Conservation (phyloP, 805 yeast species). For the Kregervanrija pseudodelftensis region DNA sequence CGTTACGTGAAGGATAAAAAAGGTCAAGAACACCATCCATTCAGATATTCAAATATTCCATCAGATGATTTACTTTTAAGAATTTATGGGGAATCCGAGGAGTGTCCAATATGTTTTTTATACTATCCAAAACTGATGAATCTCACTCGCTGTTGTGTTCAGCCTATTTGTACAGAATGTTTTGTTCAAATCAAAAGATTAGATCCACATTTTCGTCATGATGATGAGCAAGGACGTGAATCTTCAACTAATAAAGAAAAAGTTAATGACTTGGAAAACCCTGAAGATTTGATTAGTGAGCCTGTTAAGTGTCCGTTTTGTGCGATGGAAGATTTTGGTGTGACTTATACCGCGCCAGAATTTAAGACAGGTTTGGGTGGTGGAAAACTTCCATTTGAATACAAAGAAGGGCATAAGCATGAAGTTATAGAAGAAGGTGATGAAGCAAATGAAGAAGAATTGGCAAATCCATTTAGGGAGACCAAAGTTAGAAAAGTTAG, state of each 20-base stretch:
- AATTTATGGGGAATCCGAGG: slow-evolving; percentile 62
- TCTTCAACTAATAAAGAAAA: slow-evolving; percentile 11
- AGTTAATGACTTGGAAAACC: slow-evolving; percentile 23
- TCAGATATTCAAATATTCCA: slow-evolving; percentile 27
- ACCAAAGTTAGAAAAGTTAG: neutral
- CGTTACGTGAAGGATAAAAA: slow-evolving; percentile 27
- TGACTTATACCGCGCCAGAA: slow-evolving; percentile 65
- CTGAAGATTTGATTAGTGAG: slow-evolving; percentile 71
- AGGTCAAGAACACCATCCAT: slow-evolving; percentile 19
- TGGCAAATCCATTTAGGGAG: slow-evolving; percentile 5
- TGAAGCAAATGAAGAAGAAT: slow-evolving; percentile 3
- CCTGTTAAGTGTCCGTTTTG: slow-evolving; percentile 92
- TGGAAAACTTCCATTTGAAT: slow-evolving; percentile 35
- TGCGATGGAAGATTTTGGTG: slow-evolving; percentile 80
- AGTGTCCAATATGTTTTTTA: slow-evolving; percentile 93
- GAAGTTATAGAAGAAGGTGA: slow-evolving; percentile 19
- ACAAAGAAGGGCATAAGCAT: slow-evolving; percentile 19
- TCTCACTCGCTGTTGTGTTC: slow-evolving; percentile 80
- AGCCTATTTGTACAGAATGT: slow-evolving; percentile 93
- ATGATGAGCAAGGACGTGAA: slow-evolving; percentile 29
- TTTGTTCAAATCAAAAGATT: slow-evolving; percentile 90
- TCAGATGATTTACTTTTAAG: slow-evolving; percentile 42
- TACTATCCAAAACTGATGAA: slow-evolving; percentile 76
- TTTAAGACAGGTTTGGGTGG: slow-evolving; percentile 54
- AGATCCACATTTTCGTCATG: slow-evolving; percentile 93